Evolutionary conservation across 305 asterid genomes (phyloP).

Genomic region (Fraxinus latifolia): DNA sequence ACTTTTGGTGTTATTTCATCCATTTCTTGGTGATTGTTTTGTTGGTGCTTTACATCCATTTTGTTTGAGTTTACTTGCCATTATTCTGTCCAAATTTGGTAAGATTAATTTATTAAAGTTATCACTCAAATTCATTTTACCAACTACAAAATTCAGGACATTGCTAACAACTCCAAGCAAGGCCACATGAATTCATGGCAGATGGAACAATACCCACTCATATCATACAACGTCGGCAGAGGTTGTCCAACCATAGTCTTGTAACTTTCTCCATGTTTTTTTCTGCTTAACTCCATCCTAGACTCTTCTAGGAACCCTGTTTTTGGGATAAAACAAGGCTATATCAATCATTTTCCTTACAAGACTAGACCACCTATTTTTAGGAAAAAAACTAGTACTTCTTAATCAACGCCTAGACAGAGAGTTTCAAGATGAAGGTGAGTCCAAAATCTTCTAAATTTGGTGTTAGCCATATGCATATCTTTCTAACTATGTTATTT

Average conservation of each 20-base stretch:
- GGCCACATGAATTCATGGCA: slow-evolving; percentile 24
- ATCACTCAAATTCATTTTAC: no score
- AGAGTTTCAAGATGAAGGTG: slow-evolving; percentile 58
- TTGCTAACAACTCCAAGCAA: slow-evolving; percentile 23
- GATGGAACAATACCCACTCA: slow-evolving; percentile 29
- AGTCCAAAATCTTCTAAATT: slow-evolving; percentile 31
- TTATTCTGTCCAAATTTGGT: no score
- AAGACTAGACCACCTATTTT: slow-evolving; percentile 20
- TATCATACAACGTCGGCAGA: no score
- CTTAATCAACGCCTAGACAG: background rate
- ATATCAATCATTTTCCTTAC: slow-evolving; percentile 20
- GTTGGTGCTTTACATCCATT: no score
- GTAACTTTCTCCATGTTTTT: no score
- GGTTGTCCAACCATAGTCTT: no score
- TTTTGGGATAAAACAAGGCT: slow-evolving; percentile 14
- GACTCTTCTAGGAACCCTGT: slow-evolving; percentile 34
- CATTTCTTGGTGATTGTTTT: no score
- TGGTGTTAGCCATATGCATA: slow-evolving; percentile 15
- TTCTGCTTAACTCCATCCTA: slow-evolving; percentile 25
- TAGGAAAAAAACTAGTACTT: background rate
- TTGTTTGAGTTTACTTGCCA: no score
- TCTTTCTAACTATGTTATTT: slow-evolving; percentile 28
- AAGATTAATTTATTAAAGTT: no score
- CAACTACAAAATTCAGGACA: background rate
- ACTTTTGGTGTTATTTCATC: no score